Base-by-base conservation (phyloP, 208 protist genomes). In the Leishmania tarentolae region DNA sequence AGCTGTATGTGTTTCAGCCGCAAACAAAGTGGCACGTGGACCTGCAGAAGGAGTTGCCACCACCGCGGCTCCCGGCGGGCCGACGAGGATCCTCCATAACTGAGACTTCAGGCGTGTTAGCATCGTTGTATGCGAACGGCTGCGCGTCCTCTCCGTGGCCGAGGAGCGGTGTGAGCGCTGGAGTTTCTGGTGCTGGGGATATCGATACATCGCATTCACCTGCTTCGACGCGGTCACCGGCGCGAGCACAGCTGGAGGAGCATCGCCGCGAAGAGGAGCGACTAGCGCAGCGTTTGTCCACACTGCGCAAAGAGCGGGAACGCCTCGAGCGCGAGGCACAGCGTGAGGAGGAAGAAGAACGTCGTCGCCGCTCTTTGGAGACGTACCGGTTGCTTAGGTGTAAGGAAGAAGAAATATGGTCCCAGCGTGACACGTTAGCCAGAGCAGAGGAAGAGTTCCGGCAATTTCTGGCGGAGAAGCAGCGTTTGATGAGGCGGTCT, bases 1-100 rank as follows among this genome's bases (percentile, higher is more conserved):
- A 97, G 83, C 79, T 97, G 7, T 97, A 97, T 79, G 83, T 92
- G 24, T 97, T 95, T 74, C 94, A 97, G 79, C 92, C 94, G 0
- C 91, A 94, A 50, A 91, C 76, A 2, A 40, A 66, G 50, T 89
- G 83, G 76, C 91, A 97, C 80, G 82, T 46, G 6, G 94, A 97
- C 76, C 75, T 81, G 19, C 91, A 94, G 84, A 88, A 94, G 70
- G 91, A 93, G 76, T 76, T 97, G 37, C 94, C 94, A 28, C 87
- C 94, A 0, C 93, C 93, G 6, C 82, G 90, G 3, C 88, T 86
- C 17, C 90, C 93, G 3, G 76, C 80, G 40, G 53, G 76, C 50
- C 81, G 86, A 47, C 81, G 76, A 53, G 76, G 81, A 9, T 57
- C 72, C 7, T 78, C 81, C 5, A 21, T 83, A 24, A 52, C 42